These are phyloP conservation scores for Cantharellus cinnabarinus DNA, from an alignment of 768 basidiomycete genomes.

Conservation along the genomic window DNA sequence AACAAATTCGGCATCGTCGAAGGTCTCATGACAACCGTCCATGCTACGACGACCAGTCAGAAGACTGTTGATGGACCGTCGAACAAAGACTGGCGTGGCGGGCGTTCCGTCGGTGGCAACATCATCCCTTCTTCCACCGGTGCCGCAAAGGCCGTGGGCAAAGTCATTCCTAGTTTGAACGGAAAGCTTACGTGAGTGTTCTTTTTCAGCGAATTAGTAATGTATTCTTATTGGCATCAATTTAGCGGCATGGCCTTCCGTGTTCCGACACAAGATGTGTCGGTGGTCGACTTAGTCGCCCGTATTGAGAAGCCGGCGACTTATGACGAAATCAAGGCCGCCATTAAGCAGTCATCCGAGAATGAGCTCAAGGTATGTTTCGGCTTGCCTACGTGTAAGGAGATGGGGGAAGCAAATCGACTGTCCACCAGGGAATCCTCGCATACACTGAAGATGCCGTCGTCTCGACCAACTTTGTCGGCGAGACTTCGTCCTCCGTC, in stretches of 20 bases:
- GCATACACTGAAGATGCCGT: conserved; percentile 86
- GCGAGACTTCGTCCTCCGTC: conserved; percentile 59
- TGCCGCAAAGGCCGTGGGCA: conserved; percentile 96
- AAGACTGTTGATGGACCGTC: conserved; percentile 92
- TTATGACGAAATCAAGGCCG: conserved; percentile 82
- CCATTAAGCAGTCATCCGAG: conserved; percentile 60
- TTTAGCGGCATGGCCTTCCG: conserved; percentile 84
- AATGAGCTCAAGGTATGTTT: conserved; percentile 26
- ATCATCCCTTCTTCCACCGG: conserved; percentile 99
- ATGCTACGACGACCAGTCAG: conserved; percentile 89
- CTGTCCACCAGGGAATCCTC: conserved; percentile 34
- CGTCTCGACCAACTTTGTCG: conserved; percentile 87
- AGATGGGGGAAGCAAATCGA: neutral
- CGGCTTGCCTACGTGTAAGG: neutral
- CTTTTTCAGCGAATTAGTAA: neutral
- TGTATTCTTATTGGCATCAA: neutral
- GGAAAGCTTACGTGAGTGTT: conserved; percentile 82
- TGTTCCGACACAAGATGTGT: conserved; percentile 89
- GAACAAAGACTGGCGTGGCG: conserved; percentile 92
- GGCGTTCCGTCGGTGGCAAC: conserved; percentile 90
- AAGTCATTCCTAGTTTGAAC: conserved; percentile 90
- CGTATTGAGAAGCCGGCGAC: conserved; percentile 68
- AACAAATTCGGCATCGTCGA: conserved; percentile 94
- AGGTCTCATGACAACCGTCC: conserved; percentile 97
- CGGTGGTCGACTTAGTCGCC: conserved; percentile 92